phyloP scores from a whole-genome alignment of 2,329 filamentous ascomycete species.

The Talaromyces islandicus region DNA sequence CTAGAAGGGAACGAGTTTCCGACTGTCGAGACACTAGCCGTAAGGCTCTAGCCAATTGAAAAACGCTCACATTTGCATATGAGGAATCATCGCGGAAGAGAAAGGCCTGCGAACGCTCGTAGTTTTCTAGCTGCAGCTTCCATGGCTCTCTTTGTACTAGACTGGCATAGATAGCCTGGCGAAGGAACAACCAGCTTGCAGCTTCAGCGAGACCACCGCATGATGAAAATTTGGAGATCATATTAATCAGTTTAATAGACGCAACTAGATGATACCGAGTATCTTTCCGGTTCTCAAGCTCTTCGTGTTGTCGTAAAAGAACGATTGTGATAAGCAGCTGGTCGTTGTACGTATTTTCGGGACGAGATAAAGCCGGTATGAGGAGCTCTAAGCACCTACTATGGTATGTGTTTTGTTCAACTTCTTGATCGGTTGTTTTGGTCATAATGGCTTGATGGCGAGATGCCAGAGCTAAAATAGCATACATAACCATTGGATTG shows the following conservation, averaged over 20 bases:
- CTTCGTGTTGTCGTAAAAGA: constrained; percentile 30
- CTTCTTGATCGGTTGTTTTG: constrained; percentile 11
- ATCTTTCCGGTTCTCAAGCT: constrained; percentile 22
- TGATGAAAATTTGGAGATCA: constrained; percentile 30
- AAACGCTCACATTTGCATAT: constrained; percentile 31
- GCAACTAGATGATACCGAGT: constrained; percentile 30
- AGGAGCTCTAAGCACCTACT: constrained; percentile 27
- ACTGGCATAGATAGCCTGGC: constrained; percentile 35
- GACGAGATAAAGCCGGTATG: constrained; percentile 25
- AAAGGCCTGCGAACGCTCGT: constrained; percentile 26
- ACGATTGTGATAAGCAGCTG: constrained; percentile 27
- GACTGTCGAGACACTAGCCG: too few species aligned
- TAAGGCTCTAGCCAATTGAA: constrained; percentile 25
- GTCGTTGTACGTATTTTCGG: constrained; percentile 20
- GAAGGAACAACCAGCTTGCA: constrained; percentile 33
- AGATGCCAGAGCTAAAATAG: constrained; percentile 29
- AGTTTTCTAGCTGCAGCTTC: constrained; percentile 29
- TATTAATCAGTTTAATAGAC: constrained; percentile 30
- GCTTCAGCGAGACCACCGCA: constrained; percentile 34
- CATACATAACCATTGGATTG: constrained; percentile 25
- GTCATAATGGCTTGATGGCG: constrained; percentile 24
- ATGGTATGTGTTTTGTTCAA: constrained; percentile 28
- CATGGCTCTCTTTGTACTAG: constrained; percentile 28
- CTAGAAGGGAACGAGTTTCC: too few species aligned
- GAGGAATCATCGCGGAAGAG: constrained; percentile 28